Percentiles rank a stretch among this genome's conserved stretches.
Evolutionary conservation across 805 yeast genomes (phyloP).

Genomic region (Candida wancherniae): DNA sequence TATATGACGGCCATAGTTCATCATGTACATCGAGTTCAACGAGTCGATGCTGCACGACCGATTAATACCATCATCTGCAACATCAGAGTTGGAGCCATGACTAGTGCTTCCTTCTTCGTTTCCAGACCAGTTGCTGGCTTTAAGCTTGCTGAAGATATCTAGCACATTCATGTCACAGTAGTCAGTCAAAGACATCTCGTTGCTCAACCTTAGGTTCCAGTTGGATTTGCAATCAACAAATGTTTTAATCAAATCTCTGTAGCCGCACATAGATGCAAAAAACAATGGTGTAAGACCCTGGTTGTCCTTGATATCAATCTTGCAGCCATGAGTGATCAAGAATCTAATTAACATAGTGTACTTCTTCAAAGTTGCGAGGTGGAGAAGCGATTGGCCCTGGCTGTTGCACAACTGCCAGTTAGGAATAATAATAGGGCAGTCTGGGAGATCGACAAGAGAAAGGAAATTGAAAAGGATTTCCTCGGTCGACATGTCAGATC

Average conservation of each 20-base stretch:
- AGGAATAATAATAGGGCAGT: constrained; percentile 55
- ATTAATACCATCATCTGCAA: constrained; percentile 18
- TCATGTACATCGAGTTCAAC: constrained; percentile 35
- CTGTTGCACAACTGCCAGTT: constrained; percentile 77
- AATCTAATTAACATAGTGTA: constrained; percentile 57
- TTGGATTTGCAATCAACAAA: constrained; percentile 64
- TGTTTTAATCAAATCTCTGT: constrained; percentile 58
- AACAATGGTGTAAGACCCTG: constrained; percentile 87
- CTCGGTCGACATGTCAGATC: constrained; percentile 44
- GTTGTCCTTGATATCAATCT: constrained; percentile 66
- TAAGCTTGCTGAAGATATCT: constrained; percentile 33
- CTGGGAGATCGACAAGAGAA: constrained; percentile 59
- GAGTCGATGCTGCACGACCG: constrained; percentile 37
- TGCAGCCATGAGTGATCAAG: constrained; percentile 61
- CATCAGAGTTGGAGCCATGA: constrained; percentile 10
- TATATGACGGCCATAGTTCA: constrained; percentile 35
- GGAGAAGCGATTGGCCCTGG: constrained; percentile 86
- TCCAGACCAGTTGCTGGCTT: constrained; percentile 10
- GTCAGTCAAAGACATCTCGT: constrained; percentile 41
- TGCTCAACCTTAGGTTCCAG: constrained; percentile 45
- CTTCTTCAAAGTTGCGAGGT: constrained; percentile 76
- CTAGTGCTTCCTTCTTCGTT: constrained; percentile 8
- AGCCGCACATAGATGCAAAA: constrained; percentile 75
- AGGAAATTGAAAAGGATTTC: constrained; percentile 47
- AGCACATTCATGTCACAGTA: constrained; percentile 43